Conservation (phyloP, 345 rosid species). For the Nephelium lappaceum region DNA sequence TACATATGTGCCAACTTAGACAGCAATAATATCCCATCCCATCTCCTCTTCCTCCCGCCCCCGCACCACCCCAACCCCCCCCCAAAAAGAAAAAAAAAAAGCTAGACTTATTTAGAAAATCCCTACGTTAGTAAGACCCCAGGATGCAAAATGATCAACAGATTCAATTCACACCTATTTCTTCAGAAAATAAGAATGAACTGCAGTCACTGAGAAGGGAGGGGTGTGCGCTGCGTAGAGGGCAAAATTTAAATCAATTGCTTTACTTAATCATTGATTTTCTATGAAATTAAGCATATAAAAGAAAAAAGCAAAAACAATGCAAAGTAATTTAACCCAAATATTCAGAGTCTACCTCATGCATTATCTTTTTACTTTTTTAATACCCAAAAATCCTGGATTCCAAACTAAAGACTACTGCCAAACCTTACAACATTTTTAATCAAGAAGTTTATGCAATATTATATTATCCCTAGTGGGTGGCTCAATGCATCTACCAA, state of each 20-base stretch:
- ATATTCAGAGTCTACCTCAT: background rate
- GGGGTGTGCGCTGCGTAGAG: background rate
- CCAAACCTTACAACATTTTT: background rate
- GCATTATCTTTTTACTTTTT: background rate
- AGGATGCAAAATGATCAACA: background rate
- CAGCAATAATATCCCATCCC: no score
- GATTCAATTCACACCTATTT: background rate
- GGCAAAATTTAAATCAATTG: background rate
- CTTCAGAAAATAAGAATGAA: background rate
- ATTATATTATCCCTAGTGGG: background rate
- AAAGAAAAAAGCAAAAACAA: background rate
- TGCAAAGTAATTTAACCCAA: background rate
- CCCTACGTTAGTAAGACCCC: background rate
- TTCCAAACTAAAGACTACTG: background rate
- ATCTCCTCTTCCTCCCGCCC: no score
- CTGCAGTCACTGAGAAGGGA: background rate
- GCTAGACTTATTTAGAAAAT: background rate
- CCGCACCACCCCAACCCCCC: no score
- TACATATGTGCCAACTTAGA: background rate
- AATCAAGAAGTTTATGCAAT: background rate
- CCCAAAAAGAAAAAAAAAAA: background rate
- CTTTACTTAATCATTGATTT: background rate
- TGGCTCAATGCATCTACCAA: background rate
- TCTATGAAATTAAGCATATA: background rate
- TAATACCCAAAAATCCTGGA: background rate